Percentiles rank a stretch among this genome's conserved stretches.
phyloP scores from a whole-genome alignment of 2,329 filamentous ascomycete genomes.

The Samsoniella hepiali region DNA sequence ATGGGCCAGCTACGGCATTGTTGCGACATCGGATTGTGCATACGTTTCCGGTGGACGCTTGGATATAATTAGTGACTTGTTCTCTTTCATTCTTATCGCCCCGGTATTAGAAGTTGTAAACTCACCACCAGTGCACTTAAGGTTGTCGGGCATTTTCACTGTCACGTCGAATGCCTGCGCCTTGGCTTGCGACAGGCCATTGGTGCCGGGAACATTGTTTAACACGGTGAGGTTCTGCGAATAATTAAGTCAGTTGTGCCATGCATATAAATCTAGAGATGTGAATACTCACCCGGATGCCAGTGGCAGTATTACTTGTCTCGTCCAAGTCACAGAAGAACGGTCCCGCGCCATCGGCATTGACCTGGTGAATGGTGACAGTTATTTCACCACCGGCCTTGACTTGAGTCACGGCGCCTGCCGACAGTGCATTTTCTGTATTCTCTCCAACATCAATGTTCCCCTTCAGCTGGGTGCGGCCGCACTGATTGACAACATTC shows the following conservation, averaged over 20 bases:
- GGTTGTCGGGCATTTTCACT: slow-evolving; percentile 47
- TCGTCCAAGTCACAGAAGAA: slow-evolving; percentile 53
- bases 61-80: background rate
- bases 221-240: slow-evolving; percentile 44
- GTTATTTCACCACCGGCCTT: slow-evolving; percentile 43
- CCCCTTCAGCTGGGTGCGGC: slow-evolving; percentile 57
- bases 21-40: slow-evolving; percentile 60
- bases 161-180: slow-evolving; percentile 55
- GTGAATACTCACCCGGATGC: slow-evolving; percentile 15
- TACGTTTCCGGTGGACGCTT: slow-evolving; percentile 53
- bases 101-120: background rate
- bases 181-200: slow-evolving; percentile 56
- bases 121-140: slow-evolving; percentile 51
- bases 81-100: too few relatives aligned
- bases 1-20: slow-evolving; percentile 54
- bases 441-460: slow-evolving; percentile 60
- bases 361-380: background rate
- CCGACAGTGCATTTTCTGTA: slow-evolving; percentile 49
- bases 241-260: background rate
- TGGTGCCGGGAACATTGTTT: slow-evolving; percentile 57
- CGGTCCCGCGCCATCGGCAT: slow-evolving; percentile 30
- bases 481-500: slow-evolving; percentile 58
- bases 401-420: slow-evolving; percentile 47
- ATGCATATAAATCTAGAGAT: background rate
- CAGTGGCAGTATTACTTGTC: slow-evolving; percentile 38